phyloP scores from a whole-genome alignment of 768 basidiomycete genomes.

The Lepiota venenata region DNA sequence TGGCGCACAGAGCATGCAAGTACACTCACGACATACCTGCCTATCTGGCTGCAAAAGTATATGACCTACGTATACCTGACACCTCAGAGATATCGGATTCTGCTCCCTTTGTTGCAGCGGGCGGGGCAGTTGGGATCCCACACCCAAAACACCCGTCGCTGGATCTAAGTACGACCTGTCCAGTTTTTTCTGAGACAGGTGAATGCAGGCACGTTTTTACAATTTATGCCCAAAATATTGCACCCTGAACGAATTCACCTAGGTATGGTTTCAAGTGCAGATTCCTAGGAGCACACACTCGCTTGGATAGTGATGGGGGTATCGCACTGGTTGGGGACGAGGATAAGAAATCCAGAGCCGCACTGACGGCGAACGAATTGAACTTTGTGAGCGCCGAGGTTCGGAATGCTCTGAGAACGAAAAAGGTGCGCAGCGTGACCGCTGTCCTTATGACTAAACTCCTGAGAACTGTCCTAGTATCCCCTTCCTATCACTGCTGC shows the following conservation, averaged over 20 bases:
- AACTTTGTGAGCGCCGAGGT: constrained; percentile 63
- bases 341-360: constrained; percentile 50
- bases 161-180: constrained; percentile 53
- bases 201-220: constrained; percentile 53
- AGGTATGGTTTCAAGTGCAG: constrained; percentile 88
- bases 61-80: constrained; percentile 63
- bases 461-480: constrained; percentile 10
- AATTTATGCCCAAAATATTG: not conserved
- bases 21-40: constrained; percentile 73
- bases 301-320: constrained; percentile 39
- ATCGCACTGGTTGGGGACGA: constrained; percentile 49
- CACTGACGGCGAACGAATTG: constrained; percentile 53
- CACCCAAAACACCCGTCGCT: constrained; percentile 36
- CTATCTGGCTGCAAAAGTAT: constrained; percentile 75
- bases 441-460: not conserved
- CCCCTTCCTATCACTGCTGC: constrained; percentile 5
- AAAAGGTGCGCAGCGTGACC: constrained; percentile 48
- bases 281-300: constrained; percentile 78
- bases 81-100: constrained; percentile 36
- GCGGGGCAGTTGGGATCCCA: constrained; percentile 21
- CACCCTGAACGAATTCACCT: not conserved
- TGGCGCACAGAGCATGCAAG: constrained; percentile 53
- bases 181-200: constrained; percentile 64
- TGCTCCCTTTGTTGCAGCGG: constrained; percentile 47
- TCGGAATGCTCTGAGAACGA: constrained; percentile 59